A percentile compares a stretch with the other conserved stretches of the same genome.
Conservation (phyloP, 2,329 filamentous ascomycete species). For the Orbilia blumenaviensis region DNA sequence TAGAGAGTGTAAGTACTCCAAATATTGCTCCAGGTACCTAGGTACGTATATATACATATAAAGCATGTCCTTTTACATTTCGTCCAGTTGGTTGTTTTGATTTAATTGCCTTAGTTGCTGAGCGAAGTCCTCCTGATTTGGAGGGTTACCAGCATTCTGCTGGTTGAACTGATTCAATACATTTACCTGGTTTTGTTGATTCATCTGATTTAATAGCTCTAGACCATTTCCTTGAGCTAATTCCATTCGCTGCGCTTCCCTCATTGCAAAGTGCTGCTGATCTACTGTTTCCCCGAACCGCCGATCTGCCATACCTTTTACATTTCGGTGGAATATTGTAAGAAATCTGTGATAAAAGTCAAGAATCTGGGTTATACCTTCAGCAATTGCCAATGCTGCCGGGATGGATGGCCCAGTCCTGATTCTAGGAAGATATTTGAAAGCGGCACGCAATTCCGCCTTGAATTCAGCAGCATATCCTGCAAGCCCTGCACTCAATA, state of each 20-base stretch:
- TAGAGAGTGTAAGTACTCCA: too few species aligned
- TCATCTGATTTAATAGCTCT: not conserved
- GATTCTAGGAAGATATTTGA: slow-evolving; percentile 1
- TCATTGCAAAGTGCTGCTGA: not conserved
- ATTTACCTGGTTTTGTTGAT: not conserved
- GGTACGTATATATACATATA: too few species aligned
- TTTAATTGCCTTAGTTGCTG: not conserved
- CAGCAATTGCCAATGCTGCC: not conserved
- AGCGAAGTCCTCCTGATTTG: not conserved
- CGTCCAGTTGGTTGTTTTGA: not conserved
- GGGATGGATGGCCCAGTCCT: not conserved
- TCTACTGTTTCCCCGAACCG: not conserved
- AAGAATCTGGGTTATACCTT: not conserved
- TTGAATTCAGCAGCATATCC: not conserved
- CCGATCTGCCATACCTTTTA: not conserved
- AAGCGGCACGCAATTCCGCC: not conserved
- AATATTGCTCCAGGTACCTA: too few species aligned
- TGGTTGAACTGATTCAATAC: not conserved
- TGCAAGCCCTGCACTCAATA: not conserved
- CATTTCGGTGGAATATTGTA: not conserved
- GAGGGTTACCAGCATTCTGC: not conserved
- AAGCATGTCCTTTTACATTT: not conserved
- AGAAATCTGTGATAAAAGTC: slow-evolving; percentile 1
- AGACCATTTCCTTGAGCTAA: not conserved
- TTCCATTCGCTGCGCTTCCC: not conserved